A percentile compares a stretch with the other conserved stretches of the same genome.
phyloP scores from a whole-genome alignment of 192 early-diverging fungal genomes.

The Coemansia sp. region DNA sequence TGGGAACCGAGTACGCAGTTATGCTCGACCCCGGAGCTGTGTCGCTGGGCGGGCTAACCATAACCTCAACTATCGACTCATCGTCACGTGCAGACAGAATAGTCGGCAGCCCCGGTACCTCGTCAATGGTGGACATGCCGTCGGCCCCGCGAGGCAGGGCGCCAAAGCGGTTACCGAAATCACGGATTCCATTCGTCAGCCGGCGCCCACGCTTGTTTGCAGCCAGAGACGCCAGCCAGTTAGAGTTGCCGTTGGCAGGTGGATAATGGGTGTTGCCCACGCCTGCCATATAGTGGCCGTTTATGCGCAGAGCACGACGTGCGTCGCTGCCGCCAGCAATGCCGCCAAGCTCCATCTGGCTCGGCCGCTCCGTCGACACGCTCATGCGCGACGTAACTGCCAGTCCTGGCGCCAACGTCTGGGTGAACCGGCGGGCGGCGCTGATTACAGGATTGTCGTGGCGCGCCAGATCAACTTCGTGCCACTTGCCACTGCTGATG shows the following conservation, averaged over 20 bases:
- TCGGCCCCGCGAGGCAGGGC: constrained; percentile 2
- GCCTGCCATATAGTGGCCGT: not conserved
- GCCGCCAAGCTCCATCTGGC: constrained; percentile 35
- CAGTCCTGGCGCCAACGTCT: constrained; percentile 27
- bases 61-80: constrained; percentile 7
- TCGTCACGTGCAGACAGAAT: constrained; percentile 38
- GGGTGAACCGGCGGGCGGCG: constrained; percentile 36
- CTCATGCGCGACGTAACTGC: constrained; percentile 35
- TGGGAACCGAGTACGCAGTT: constrained; percentile 7
- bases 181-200: constrained; percentile 21
- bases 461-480: not conserved
- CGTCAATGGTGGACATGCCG: constrained; percentile 10
- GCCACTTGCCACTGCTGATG: not conserved
- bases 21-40: not conserved
- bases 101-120: constrained; percentile 23
- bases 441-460: constrained; percentile 15
- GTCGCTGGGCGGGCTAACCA: constrained; percentile 4
- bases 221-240: constrained; percentile 33
- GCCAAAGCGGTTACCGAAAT: constrained; percentile 10
- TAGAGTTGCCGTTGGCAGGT: not conserved
- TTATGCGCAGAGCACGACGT: not conserved
- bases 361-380: constrained; percentile 54
- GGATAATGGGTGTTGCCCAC: not conserved
- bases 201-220: constrained; percentile 23
- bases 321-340: not conserved